A percentile compares a stretch with the other conserved stretches of the same genome.
phyloP scores from a whole-genome alignment of 495 filamentous ascomycete species.

The Penicillium paxilli region DNA sequence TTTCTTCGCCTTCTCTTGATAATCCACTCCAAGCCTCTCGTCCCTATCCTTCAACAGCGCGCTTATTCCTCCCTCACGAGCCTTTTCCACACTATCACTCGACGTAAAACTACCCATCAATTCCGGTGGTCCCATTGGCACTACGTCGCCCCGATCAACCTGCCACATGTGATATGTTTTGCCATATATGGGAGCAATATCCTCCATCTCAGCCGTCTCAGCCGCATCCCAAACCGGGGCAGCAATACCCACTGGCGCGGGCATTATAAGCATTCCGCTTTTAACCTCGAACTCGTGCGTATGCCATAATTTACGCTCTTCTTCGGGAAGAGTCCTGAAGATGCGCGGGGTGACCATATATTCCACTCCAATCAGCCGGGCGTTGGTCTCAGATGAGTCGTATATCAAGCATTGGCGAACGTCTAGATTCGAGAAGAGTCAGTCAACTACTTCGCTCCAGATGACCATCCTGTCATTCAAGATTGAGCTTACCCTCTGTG shows the following conservation, averaged over 20 bases:
- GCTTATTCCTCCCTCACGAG: conserved; percentile 60
- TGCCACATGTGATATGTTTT: conserved; percentile 93
- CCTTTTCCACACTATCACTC: conserved; percentile 54
- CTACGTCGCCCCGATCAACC: conserved; percentile 71
- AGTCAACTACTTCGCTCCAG: background rate
- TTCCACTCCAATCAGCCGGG: conserved; percentile 81
- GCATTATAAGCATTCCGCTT: conserved; percentile 84
- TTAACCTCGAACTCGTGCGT: conserved; percentile 86
- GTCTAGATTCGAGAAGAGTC: conserved; percentile 34
- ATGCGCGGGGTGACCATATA: conserved; percentile 83
- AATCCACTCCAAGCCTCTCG: conserved; percentile 61
- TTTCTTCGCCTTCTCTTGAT: conserved; percentile 59
- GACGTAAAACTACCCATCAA: conserved; percentile 75
- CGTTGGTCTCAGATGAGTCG: conserved; percentile 63
- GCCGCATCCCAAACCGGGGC: conserved; percentile 66
- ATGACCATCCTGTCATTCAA: no score
- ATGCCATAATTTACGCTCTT: conserved; percentile 78
- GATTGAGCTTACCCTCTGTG: conserved; percentile 53
- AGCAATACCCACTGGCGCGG: conserved; percentile 58
- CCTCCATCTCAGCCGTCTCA: conserved; percentile 78
- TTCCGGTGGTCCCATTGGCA: conserved; percentile 73
- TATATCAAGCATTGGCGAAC: conserved; percentile 86
- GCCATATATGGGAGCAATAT: conserved; percentile 72
- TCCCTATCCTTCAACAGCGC: conserved; percentile 64
- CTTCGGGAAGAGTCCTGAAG: conserved; percentile 60